Evolutionary conservation across 2,329 filamentous ascomycete genomes (phyloP).

Genomic region (Alternaria brassicae): DNA sequence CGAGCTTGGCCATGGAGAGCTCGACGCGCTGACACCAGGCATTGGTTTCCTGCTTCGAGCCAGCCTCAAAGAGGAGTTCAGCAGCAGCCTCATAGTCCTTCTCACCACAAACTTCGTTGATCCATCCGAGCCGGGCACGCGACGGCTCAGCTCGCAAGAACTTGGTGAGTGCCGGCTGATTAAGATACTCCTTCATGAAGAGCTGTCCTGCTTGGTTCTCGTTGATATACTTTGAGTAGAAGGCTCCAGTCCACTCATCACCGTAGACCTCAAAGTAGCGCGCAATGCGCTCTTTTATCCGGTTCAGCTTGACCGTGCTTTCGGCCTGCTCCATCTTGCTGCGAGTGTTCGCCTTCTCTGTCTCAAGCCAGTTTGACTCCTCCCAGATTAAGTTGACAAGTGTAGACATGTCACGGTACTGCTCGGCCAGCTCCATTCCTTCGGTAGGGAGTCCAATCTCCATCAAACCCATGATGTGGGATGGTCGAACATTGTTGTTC

Average conservation of each 20-base stretch:
- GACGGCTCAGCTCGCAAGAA: constrained; percentile 77
- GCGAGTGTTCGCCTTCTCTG: constrained; percentile 35
- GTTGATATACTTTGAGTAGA: constrained; percentile 79
- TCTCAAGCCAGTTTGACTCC: constrained; percentile 53
- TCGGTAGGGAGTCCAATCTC: constrained; percentile 62
- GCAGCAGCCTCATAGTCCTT: constrained; percentile 77
- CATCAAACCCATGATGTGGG: constrained; percentile 53
- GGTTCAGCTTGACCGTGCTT: constrained; percentile 51
- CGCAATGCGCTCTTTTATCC: constrained; percentile 53
- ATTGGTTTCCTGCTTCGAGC: constrained; percentile 74
- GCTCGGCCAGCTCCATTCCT: constrained; percentile 68
- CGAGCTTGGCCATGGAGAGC: constrained; percentile 86
- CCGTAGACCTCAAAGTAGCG: constrained; percentile 69
- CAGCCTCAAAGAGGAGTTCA: constrained; percentile 72
- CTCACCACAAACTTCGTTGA: constrained; percentile 85
- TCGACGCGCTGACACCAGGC: constrained; percentile 95
- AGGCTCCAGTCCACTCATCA: constrained; percentile 73
- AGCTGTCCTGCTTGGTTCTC: constrained; percentile 57
- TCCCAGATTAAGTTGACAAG: constrained; percentile 62
- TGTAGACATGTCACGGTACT: constrained; percentile 67
- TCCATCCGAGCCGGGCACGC: constrained; percentile 86
- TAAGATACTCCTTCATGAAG: constrained; percentile 71
- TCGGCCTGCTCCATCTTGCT: constrained; percentile 48
- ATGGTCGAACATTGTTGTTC: constrained; percentile 49
- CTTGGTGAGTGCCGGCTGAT: constrained; percentile 74